Percentiles rank a stretch among this genome's conserved stretches.
Conservation (phyloP, 148 eudicot species). For the Gaultheria prostrata region DNA sequence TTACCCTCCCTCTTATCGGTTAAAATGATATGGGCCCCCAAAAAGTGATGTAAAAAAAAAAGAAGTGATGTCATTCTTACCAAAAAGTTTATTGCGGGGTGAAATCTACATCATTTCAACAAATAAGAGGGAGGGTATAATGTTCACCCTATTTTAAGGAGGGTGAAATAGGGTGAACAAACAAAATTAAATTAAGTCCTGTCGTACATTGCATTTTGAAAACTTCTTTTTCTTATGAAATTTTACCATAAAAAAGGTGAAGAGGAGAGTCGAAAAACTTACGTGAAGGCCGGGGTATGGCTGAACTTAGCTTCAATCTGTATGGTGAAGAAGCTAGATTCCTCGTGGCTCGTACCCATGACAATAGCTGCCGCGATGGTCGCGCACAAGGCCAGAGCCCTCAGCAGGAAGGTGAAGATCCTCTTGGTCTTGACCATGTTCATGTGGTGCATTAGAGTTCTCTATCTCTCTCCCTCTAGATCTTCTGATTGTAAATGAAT, state of each 20-base stretch:
- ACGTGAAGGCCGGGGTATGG: slow-evolving; percentile 26
- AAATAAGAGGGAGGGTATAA: too few species aligned
- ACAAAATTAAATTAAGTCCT: too few species aligned
- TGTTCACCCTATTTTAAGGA: too few species aligned
- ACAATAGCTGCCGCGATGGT: slow-evolving; percentile 16
- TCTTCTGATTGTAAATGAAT: neutral
- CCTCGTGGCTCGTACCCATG: slow-evolving; percentile 25
- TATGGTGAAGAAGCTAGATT: neutral
- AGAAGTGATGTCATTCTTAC: too few species aligned
- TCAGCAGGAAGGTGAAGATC: slow-evolving; percentile 14
- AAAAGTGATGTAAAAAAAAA: too few species aligned
- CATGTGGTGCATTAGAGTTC: neutral
- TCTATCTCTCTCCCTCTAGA: neutral
- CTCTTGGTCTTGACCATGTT: slow-evolving; percentile 17
- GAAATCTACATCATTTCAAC: too few species aligned
- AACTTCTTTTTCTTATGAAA: neutral
- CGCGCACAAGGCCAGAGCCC: slow-evolving; percentile 11
- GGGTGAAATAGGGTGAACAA: too few species aligned
- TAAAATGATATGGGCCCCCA: too few species aligned
- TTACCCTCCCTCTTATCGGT: too few species aligned
- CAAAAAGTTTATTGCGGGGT: too few species aligned
- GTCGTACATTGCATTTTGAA: neutral
- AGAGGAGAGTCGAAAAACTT: neutral
- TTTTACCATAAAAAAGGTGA: neutral
- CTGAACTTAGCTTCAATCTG: slow-evolving; percentile 21